Evolutionary conservation across 768 basidiomycete species (phyloP).

Genomic region (Tricholoma hemisulphureum): DNA sequence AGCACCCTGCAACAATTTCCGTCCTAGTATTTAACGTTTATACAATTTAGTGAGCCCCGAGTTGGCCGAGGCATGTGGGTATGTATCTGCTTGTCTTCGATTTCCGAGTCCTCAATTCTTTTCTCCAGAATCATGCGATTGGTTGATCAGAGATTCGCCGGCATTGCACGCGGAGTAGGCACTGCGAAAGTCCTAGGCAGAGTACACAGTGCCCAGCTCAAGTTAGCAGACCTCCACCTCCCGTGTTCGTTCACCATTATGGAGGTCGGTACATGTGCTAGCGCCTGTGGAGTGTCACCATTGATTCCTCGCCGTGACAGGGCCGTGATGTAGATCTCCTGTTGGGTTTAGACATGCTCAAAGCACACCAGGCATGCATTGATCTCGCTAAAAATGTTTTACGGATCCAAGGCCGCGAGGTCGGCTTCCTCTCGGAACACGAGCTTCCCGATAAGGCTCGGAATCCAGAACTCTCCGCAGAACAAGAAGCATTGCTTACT

Average conservation of each 20-base stretch:
- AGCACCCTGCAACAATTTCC: slow-evolving; percentile 26
- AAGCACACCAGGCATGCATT: slow-evolving; percentile 94
- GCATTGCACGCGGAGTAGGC: slow-evolving; percentile 91
- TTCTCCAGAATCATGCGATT: slow-evolving; percentile 82
- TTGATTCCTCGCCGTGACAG: slow-evolving; percentile 33
- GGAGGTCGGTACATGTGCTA: slow-evolving; percentile 55
- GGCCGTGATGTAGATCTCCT: slow-evolving; percentile 93
- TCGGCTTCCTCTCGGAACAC: slow-evolving; percentile 89
- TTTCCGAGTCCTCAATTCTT: slow-evolving; percentile 3
- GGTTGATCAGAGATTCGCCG: slow-evolving; percentile 81
- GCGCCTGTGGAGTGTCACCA: not conserved
- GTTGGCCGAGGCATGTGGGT: slow-evolving; percentile 90
- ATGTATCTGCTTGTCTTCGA: slow-evolving; percentile 22
- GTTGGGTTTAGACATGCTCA: slow-evolving; percentile 98
- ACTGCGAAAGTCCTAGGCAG: slow-evolving; percentile 92
- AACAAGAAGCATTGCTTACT: slow-evolving; percentile 19
- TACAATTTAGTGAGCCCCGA: slow-evolving; percentile 75
- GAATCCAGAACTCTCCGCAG: slow-evolving; percentile 29
- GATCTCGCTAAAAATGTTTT: slow-evolving; percentile 88
- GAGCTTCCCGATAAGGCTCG: slow-evolving; percentile 85
- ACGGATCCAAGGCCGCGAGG: slow-evolving; percentile 88
- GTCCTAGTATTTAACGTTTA: not conserved
- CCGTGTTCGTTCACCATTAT: slow-evolving; percentile 94
- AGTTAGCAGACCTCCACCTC: slow-evolving; percentile 77
- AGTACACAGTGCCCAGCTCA: slow-evolving; percentile 91